phyloP scores from a whole-genome alignment of 768 basidiomycete species.

The Udeniomyces megalosporus region DNA sequence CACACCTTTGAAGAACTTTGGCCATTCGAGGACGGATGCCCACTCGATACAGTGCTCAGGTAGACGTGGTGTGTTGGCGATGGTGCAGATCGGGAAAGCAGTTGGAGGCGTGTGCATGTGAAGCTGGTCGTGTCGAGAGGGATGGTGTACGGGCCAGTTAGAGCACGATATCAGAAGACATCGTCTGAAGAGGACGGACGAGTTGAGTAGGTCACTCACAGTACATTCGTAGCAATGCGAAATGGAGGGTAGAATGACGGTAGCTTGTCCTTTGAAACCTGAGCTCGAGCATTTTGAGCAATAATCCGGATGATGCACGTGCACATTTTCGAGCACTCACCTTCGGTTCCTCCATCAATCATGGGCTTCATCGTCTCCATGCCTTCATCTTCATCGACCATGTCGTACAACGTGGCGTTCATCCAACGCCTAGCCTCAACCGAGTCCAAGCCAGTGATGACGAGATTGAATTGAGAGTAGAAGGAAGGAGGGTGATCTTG shows the following conservation, averaged over 20 bases:
- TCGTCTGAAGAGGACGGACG: background rate
- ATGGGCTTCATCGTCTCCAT: slow-evolving; percentile 89
- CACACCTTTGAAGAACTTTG: slow-evolving; percentile 72
- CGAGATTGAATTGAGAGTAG: slow-evolving; percentile 89
- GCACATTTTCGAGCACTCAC: too few species aligned
- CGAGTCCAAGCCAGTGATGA: slow-evolving; percentile 94
- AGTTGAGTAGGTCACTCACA: slow-evolving; percentile 25
- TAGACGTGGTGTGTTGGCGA: slow-evolving; percentile 92
- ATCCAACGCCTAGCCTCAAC: slow-evolving; percentile 97
- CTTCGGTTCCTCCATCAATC: slow-evolving; percentile 97
- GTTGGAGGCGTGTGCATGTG: slow-evolving; percentile 98
- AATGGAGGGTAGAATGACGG: slow-evolving; percentile 87
- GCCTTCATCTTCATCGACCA: slow-evolving; percentile 71
- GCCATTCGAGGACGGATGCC: slow-evolving; percentile 98
- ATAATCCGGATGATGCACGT: too few species aligned
- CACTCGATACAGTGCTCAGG: slow-evolving; percentile 99
- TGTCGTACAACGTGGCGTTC: slow-evolving; percentile 86
- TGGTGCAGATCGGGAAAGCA: slow-evolving; percentile 94
- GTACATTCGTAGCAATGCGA: slow-evolving; percentile 97
- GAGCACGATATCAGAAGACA: background rate
- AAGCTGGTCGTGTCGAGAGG: slow-evolving; percentile 29
- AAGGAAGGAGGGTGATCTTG: slow-evolving; percentile 93
- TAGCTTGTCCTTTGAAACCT: slow-evolving; percentile 98
- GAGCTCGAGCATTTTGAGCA: background rate
- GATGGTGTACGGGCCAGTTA: background rate